A percentile compares a stretch with the other conserved stretches of the same genome.
Evolutionary conservation across 805 yeast species (phyloP).

Genomic region (Cyberlindnera mycetangii): DNA sequence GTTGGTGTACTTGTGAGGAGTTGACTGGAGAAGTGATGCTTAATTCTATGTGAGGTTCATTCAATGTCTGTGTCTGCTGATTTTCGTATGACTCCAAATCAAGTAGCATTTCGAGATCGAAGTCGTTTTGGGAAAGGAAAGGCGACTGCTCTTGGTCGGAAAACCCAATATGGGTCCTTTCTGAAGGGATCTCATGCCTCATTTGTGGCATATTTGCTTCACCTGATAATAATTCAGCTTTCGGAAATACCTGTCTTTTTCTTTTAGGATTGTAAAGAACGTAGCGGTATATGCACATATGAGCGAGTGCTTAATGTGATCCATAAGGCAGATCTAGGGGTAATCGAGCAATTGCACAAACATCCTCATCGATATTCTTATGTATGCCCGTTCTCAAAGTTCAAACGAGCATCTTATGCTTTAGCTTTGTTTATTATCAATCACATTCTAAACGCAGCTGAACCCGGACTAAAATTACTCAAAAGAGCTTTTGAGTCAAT

Average conservation of each 20-base stretch:
- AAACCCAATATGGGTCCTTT: neutral
- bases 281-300: constrained; percentile 16
- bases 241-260: neutral
- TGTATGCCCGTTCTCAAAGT: no score
- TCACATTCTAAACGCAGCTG: neutral
- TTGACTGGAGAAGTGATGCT: neutral
- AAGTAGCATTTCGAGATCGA: constrained; percentile 8
- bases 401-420: no score
- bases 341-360: neutral
- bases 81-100: constrained; percentile 7
- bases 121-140: neutral
- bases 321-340: neutral
- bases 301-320: no score
- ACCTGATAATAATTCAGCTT: neutral
- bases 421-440: neutral
- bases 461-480: neutral
- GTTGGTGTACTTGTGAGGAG: neutral
- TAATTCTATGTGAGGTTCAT: neutral
- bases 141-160: neutral
- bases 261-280: constrained; percentile 8
- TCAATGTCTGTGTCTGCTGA: neutral
- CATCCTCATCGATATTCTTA: neutral
- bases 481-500: neutral
- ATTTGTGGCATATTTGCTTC: neutral
- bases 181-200: neutral